Conservation (phyloP, 371 early-diverging fungal species). For the Parasitella parasitica region DNA sequence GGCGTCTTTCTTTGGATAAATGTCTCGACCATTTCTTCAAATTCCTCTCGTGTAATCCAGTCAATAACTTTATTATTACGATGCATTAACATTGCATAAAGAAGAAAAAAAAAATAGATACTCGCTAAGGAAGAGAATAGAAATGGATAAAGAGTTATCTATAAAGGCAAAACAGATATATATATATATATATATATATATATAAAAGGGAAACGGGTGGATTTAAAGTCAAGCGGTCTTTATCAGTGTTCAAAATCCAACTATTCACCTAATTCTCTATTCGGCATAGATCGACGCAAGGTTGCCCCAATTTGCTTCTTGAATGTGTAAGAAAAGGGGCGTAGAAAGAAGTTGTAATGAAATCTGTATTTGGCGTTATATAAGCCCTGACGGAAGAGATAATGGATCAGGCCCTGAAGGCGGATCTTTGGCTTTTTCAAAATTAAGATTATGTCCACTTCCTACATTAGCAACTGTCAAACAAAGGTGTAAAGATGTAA, state of each 20-base stretch:
- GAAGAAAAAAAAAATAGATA: background rate
- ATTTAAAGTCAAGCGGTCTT: background rate
- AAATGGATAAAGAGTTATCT: no score
- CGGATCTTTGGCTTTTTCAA: no score
- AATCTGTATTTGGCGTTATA: background rate
- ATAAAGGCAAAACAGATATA: no score
- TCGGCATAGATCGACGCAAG: background rate
- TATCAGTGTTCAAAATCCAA: background rate
- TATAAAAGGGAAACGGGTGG: background rate
- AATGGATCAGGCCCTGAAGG: background rate
- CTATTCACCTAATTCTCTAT: background rate
- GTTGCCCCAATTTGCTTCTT: background rate
- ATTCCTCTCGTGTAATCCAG: background rate
- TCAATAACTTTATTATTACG: background rate
- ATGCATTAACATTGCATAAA: background rate
- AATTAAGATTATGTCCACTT: background rate
- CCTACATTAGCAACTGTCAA: background rate
- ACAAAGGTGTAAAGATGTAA: background rate
- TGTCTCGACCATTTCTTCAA: background rate
- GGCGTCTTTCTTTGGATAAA: background rate
- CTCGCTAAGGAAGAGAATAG: background rate
- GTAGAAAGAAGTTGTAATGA: background rate
- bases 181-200: no score
- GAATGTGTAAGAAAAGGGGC: background rate
- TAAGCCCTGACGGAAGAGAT: background rate